Evolutionary conservation across 345 rosid species (phyloP).

Genomic region (Crucihimalaya himalaica): DNA sequence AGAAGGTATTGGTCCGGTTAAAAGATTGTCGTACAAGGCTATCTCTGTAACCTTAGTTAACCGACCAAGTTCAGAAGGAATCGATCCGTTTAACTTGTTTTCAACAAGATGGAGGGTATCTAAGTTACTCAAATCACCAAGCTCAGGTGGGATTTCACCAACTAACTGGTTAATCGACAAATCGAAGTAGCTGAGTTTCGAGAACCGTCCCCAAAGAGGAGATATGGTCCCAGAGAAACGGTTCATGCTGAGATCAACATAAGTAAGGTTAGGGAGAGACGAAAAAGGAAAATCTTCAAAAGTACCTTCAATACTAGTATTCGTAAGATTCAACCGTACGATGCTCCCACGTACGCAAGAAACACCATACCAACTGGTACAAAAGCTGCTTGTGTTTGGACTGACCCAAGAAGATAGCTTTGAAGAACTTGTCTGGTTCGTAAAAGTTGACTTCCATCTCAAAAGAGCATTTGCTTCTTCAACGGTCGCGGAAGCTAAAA

Average conservation of each 20-base stretch:
- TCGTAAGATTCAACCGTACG: constrained; percentile 37
- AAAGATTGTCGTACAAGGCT: constrained; percentile 36
- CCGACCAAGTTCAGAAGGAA: constrained; percentile 41
- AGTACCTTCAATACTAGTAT: constrained; percentile 45
- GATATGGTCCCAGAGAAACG: constrained; percentile 44
- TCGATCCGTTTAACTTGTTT: constrained; percentile 45
- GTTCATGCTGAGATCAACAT: constrained; percentile 45
- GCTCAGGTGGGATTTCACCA: constrained; percentile 45
- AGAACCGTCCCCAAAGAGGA: constrained; percentile 34
- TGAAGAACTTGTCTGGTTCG: constrained; percentile 37
- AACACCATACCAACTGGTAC: constrained; percentile 47
- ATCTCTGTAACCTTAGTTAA: constrained; percentile 37
- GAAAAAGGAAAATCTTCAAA: constrained; percentile 47
- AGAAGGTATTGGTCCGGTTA: constrained; percentile 45
- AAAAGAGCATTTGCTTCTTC: constrained; percentile 41
- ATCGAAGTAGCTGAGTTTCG: constrained; percentile 48
- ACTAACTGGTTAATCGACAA: constrained; percentile 45
- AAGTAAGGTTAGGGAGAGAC: constrained; percentile 46
- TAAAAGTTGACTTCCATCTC: constrained; percentile 41
- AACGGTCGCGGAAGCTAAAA: constrained; percentile 7
- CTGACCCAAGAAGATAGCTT: constrained; percentile 35
- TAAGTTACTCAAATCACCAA: constrained; percentile 43
- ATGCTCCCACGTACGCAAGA: constrained; percentile 34
- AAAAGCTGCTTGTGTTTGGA: constrained; percentile 33
- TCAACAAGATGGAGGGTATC: constrained; percentile 40